Base-by-base conservation (phyloP, 1,284 basidiomycete genomes). In the Cutaneotrichosporon sp. region DNA sequence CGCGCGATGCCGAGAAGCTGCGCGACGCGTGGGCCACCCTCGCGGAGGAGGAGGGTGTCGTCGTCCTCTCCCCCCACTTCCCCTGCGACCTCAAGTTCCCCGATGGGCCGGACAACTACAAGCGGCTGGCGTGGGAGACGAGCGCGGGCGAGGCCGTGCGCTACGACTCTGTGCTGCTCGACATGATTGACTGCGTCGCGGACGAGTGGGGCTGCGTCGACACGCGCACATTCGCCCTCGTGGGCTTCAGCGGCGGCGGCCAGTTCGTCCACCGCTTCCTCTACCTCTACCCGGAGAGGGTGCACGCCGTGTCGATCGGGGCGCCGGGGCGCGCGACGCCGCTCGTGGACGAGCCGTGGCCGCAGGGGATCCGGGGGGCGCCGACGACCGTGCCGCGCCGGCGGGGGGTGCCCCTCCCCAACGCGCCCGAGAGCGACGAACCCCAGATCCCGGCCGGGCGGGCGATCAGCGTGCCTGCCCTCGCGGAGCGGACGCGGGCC, bases 211-310 rank as follows among this genome's bases (percentile, higher is more conserved):
- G 65, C 10, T 64, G 50, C 14, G 46, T 68, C 58, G 57, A 65
- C 27, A 67, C 61, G 7, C 25, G 47, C 14, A 61, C 45, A 6
- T 64, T 68, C n/a, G 36, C 54, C 1, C 36, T 68, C 34, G 55
- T 61, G 2, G 67, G 67, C 1, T 68, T 66, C 51, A 65, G 62
- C 18, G 65, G 67, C n/a, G 67, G 67, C 3, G 65, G 58, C 7
- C 65, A 68, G 60, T 68, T 68, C 46, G 62, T 62, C 20, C 67
- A 67, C 45, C 60, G 67, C 31, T 66, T 68, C 62, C 46, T 68
- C 29, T 68, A 66, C 58, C 60, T 68, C 14, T 62, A 67, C 42
- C 65, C 67, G 3, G 65, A 68, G 20, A 51, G 59, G 8, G 24
- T 68, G 14, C 59, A 62, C n/a, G 54, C 60, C 24, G 60, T 62